Evolutionary conservation across 371 early-diverging fungal genomes (phyloP), one percentile per base, ranked within the genome.

Genomic region (Gilbertella persicaria): DNA sequence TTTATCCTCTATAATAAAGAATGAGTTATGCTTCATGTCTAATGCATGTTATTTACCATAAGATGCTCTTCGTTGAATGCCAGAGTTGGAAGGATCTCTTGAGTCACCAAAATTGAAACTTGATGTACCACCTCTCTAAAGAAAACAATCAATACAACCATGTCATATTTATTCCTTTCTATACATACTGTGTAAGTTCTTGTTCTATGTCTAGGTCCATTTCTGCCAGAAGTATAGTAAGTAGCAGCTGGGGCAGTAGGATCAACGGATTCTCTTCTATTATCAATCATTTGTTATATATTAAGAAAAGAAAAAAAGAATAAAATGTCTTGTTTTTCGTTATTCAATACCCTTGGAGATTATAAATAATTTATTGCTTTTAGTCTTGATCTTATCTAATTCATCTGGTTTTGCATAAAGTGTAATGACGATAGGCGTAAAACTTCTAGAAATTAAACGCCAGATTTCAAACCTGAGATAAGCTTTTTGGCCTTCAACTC

Each of bases 1-100:
- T 61, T 82, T 85, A 41, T 84, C 90, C 64, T 92, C 93, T 84
- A 24, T 36, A 33, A 41, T 28, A 28, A 35, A 25, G 13, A 35
- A 25, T 23, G 13, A 16, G 20, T n/a, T n/a, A n/a, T n/a, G n/a
- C n/a, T n/a, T n/a, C n/a, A 28, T 44, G 17, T 26, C 13, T 13
- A 14, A 19, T 1, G 14, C 6, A 4, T 13, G 19, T 8, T 2
- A n/a, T 29, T 56, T 73, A 78, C 79, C 79, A 57, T 67, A 67
- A 19, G 79, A 78, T 19, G 71, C 73, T 33, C 79, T 62, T 48
- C 79, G 46, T 50, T 55, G 50, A 12, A 53, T 59, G 4, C 40
- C 43, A 23, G 29, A 26, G 37, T 57, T 64, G 24, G 19, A 20
- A 25, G 21, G 23, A 12, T 45, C 48, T 19, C 35, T 38, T 26